phyloP scores from a whole-genome alignment of 805 yeast species.

The Saccharomycopsis sp. region DNA sequence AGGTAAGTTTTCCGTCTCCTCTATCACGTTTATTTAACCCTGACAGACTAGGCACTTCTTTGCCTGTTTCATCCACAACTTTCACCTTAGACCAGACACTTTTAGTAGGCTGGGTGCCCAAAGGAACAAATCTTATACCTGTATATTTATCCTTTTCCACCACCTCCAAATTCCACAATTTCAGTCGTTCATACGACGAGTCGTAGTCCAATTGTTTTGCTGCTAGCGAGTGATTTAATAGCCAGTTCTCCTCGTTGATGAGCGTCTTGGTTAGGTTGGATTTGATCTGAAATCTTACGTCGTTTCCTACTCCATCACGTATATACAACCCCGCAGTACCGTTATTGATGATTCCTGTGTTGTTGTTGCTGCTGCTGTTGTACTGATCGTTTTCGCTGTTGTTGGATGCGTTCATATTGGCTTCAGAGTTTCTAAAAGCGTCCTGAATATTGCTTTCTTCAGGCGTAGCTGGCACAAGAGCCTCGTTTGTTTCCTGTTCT shows the following conservation, averaged over 20 bases:
- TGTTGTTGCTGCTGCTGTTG: slow-evolving; percentile 21
- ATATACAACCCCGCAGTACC: slow-evolving; percentile 2
- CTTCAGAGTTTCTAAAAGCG: background rate
- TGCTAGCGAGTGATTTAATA: slow-evolving; percentile 76
- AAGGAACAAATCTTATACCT: slow-evolving; percentile 72
- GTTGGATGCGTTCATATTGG: no score
- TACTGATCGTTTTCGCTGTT: slow-evolving; percentile 16
- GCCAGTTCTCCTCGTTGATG: slow-evolving; percentile 65
- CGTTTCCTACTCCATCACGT: slow-evolving; percentile 1
- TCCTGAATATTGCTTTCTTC: background rate
- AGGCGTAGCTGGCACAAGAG: background rate
- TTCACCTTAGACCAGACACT: slow-evolving; percentile 27
- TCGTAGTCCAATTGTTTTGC: slow-evolving; percentile 64
- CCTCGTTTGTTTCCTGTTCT: background rate
- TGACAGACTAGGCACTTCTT: slow-evolving; percentile 18
- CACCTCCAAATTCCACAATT: slow-evolving; percentile 37
- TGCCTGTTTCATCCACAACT: slow-evolving; percentile 23
- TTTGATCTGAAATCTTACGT: slow-evolving; percentile 13
- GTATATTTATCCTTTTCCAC: slow-evolving; percentile 79
- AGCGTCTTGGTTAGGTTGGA: slow-evolving; percentile 18
- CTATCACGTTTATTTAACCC: slow-evolving; percentile 22
- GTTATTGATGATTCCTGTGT: slow-evolving; percentile 7
- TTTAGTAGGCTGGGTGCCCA: slow-evolving; percentile 62
- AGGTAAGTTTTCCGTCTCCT: slow-evolving; percentile 31
- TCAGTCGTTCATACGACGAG: slow-evolving; percentile 50